Evolutionary conservation across 2,329 filamentous ascomycete species (phyloP).

Genomic region (Alternaria sp.): DNA sequence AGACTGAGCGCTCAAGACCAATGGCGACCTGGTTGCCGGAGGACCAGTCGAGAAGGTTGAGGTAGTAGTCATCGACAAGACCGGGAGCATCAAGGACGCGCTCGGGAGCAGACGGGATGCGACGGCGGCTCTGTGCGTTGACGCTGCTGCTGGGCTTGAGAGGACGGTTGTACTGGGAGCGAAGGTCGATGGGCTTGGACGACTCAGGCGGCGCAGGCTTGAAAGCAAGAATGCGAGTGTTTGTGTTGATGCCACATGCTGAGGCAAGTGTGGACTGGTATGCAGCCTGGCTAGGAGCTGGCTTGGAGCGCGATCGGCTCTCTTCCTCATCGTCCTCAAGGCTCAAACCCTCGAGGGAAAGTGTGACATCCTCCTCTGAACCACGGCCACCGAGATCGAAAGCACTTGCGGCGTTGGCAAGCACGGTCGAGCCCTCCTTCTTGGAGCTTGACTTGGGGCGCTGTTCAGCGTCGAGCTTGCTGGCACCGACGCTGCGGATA

Average conservation of each 20-base stretch:
- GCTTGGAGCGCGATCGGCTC: conserved; percentile 70
- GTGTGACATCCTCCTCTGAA: conserved; percentile 73
- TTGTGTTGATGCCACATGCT: conserved; percentile 90
- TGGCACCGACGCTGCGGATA: conserved; percentile 78
- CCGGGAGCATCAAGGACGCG: conserved; percentile 95
- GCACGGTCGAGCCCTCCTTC: conserved; percentile 73
- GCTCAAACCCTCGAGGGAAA: conserved; percentile 78
- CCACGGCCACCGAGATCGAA: conserved; percentile 67
- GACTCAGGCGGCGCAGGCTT: conserved; percentile 98
- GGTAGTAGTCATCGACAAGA: conserved; percentile 97
- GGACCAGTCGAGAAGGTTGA: conserved; percentile 98
- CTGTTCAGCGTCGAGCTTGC: conserved; percentile 72
- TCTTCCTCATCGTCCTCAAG: conserved; percentile 74
- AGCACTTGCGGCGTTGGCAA: conserved; percentile 74
- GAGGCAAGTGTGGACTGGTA: conserved; percentile 91
- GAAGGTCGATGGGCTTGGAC: conserved; percentile 95
- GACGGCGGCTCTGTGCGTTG: conserved; percentile 86
- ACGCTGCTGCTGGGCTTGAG: conserved; percentile 76
- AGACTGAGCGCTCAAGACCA: conserved; percentile 94
- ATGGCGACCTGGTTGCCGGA: conserved; percentile 98
- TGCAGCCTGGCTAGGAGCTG: conserved; percentile 84
- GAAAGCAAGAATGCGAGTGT: conserved; percentile 95
- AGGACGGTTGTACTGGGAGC: conserved; percentile 96
- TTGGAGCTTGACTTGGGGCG: conserved; percentile 73
- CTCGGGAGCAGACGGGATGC: conserved; percentile 92